Percentiles rank a stretch among this genome's conserved stretches.
phyloP scores from a whole-genome alignment of 2,329 filamentous ascomycete genomes.

The Ambrosiella cleistominuta region DNA sequence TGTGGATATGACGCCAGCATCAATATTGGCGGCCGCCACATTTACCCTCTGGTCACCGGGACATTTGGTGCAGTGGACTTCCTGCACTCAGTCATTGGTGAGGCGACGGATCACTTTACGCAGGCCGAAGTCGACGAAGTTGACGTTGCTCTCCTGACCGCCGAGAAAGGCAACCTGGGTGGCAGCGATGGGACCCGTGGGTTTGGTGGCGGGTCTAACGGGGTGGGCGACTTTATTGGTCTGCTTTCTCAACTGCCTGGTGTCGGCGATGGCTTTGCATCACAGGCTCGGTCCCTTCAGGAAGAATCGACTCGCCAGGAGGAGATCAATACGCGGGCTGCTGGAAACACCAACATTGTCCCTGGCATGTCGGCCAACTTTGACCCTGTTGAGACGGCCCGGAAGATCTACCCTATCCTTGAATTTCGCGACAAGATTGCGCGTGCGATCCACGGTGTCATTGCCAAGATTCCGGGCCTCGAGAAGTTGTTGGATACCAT shows the following conservation, averaged over 20 bases:
- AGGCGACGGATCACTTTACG: constrained; percentile 69
- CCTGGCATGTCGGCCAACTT: constrained; percentile 61
- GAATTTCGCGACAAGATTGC: constrained; percentile 90
- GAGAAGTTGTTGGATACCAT: constrained; percentile 86
- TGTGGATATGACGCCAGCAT: constrained; percentile 51
- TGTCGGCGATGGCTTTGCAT: constrained; percentile 45
- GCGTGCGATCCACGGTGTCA: constrained; percentile 64
- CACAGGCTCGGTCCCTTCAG: constrained; percentile 49
- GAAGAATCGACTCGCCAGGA: constrained; percentile 27
- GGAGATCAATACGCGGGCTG: constrained; percentile 24
- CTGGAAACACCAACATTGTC: constrained; percentile 36
- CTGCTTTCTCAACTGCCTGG: constrained; percentile 61
- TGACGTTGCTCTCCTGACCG: constrained; percentile 54
- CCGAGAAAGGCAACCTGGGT: constrained; percentile 32
- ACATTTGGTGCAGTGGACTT: constrained; percentile 73
- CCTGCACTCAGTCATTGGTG: constrained; percentile 55
- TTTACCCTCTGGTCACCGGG: constrained; percentile 58
- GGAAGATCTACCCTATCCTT: constrained; percentile 85
- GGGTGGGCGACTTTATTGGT: constrained; percentile 46
- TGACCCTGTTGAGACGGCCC: constrained; percentile 58
- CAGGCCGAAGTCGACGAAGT: constrained; percentile 74
- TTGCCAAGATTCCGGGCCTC: constrained; percentile 82
- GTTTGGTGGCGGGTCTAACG: constrained; percentile 21
- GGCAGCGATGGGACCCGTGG: constrained; percentile 15
- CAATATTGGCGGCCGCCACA: constrained; percentile 38